Conservation (phyloP, 768 basidiomycete species). For the Tremella fuciformis region DNA sequence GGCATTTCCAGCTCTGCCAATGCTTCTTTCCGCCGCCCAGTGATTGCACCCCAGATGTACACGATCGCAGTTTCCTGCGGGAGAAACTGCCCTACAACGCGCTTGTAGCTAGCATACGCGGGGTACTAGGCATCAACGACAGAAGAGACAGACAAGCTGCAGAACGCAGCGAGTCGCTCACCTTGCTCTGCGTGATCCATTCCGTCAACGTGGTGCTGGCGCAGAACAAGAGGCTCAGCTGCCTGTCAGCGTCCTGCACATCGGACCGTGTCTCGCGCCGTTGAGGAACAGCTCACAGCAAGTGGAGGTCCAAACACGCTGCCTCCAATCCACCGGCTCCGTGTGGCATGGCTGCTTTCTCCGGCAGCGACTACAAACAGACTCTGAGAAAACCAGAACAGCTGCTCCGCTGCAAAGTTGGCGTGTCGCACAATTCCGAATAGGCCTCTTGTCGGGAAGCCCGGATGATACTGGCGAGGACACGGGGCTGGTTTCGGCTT, state of each 20-base stretch:
- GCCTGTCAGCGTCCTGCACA: constrained; percentile 21
- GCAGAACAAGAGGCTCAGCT: constrained; percentile 67
- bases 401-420: constrained; percentile 87
- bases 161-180: constrained; percentile 16
- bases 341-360: constrained; percentile 34
- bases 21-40: constrained; percentile 53
- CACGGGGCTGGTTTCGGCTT: constrained; percentile 25
- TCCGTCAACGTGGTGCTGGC: constrained; percentile 78
- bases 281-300: constrained; percentile 39
- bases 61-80: constrained; percentile 51
- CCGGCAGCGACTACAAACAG: constrained; percentile 43
- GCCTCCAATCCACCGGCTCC: constrained; percentile 35
- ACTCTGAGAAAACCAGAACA: constrained; percentile 59
- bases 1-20: constrained; percentile 54
- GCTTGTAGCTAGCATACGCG: constrained; percentile 66
- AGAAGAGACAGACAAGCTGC: not conserved
- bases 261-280: constrained; percentile 7
- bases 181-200: constrained; percentile 68
- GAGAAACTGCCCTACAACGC: constrained; percentile 76
- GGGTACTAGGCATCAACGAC: constrained; percentile 32
- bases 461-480: constrained; percentile 57
- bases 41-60: constrained; percentile 53
- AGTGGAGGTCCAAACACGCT: constrained; percentile 42
- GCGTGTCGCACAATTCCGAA: constrained; percentile 89
- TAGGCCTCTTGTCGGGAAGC: constrained; percentile 78